These are phyloP conservation scores for Aspergillus homomorphus DNA, from an alignment of 495 filamentous ascomycete genomes.

Conservation along the genomic window DNA sequence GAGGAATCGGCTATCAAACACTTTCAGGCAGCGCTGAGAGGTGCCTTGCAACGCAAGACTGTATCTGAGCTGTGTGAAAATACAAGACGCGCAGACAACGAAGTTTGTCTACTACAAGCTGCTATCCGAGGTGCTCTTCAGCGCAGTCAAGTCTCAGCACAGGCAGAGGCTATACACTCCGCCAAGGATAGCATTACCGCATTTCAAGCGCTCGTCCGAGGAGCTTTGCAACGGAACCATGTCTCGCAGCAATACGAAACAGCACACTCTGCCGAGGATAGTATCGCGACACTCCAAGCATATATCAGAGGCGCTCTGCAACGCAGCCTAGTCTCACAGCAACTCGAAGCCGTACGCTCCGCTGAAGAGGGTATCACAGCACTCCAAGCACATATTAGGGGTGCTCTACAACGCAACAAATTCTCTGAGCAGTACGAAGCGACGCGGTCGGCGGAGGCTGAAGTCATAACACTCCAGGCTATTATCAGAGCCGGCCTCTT, in stretches of 20 bases:
- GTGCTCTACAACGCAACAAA: neutral
- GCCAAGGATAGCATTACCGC: conserved; percentile 40
- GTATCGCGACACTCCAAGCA: conserved; percentile 46
- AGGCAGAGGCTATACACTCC: conserved; percentile 38
- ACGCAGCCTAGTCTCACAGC: conserved; percentile 25
- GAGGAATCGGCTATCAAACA: conserved; percentile 55
- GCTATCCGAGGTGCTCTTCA: conserved; percentile 56
- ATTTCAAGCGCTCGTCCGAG: conserved; percentile 36
- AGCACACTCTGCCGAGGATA: conserved; percentile 47
- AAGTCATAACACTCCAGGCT: conserved; percentile 38
- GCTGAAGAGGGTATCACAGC: conserved; percentile 36
- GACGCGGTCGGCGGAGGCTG: conserved; percentile 32
- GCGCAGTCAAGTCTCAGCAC: conserved; percentile 37
- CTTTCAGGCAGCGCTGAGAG: conserved; percentile 61
- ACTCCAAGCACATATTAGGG: conserved; percentile 37
- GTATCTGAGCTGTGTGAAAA: conserved; percentile 47
- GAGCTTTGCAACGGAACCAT: conserved; percentile 21
- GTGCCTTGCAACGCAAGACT: conserved; percentile 52
- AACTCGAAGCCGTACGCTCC: conserved; percentile 32
- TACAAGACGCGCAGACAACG: conserved; percentile 42
- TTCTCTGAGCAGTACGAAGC: conserved; percentile 38
- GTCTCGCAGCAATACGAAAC: conserved; percentile 29
- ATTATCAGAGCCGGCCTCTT: conserved; percentile 40
- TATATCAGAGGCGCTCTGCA: neutral
- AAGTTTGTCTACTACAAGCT: conserved; percentile 68